A percentile compares a stretch with the other conserved stretches of the same genome.
phyloP scores from a whole-genome alignment of 2,329 filamentous ascomycete species.

The Domatiomyces catenatus region DNA sequence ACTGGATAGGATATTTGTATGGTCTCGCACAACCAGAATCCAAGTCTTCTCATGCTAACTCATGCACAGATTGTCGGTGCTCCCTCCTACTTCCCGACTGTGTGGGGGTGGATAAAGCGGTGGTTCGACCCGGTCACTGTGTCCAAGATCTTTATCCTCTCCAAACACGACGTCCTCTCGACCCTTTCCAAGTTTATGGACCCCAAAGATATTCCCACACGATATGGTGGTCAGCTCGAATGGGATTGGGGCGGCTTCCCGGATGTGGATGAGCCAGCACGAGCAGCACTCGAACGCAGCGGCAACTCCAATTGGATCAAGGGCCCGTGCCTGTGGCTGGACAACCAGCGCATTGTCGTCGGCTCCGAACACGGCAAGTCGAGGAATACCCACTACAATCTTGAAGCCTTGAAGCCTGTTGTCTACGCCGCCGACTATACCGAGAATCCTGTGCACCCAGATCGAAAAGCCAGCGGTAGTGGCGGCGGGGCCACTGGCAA shows the following conservation, averaged over 20 bases:
- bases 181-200: constrained; percentile 74
- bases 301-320: constrained; percentile 16
- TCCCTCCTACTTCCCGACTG: constrained; percentile 71
- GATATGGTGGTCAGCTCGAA: constrained; percentile 76
- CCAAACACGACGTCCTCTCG: constrained; percentile 53
- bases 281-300: constrained; percentile 16
- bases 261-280: constrained; percentile 44
- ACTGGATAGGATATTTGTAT: constrained; percentile 60
- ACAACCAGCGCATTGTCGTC: constrained; percentile 14
- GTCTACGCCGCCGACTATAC: constrained; percentile 16
- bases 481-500: background rate
- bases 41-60: background rate
- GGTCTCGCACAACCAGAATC: constrained; percentile 12
- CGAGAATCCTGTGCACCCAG: constrained; percentile 11
- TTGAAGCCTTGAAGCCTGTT: constrained; percentile 13
- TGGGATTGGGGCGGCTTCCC: constrained; percentile 66
- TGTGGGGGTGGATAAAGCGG: constrained; percentile 75
- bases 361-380: constrained; percentile 16
- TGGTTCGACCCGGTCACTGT: constrained; percentile 89
- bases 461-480: constrained; percentile 4
- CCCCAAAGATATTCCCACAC: constrained; percentile 65
- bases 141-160: constrained; percentile 89
- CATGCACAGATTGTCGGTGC: constrained; percentile 60
- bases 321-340: constrained; percentile 17
- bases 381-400: constrained; percentile 8